Percentiles rank a stretch among this genome's conserved stretches.
phyloP scores from a whole-genome alignment of 306 rosid species.

The Dryas alaskensis region DNA sequence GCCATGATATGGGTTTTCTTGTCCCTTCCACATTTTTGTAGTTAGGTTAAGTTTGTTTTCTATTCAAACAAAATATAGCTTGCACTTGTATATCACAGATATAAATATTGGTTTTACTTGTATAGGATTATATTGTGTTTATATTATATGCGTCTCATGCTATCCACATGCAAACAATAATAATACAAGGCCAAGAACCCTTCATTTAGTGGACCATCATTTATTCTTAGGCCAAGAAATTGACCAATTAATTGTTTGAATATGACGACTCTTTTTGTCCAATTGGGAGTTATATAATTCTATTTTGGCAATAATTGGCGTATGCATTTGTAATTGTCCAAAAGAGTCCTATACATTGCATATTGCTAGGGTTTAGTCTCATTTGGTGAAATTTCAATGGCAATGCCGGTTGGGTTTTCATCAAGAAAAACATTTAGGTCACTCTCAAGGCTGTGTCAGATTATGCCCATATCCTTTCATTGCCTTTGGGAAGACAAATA shows the following conservation, averaged over 20 bases:
- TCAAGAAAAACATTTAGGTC: conserved; percentile 38
- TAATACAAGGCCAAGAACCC: conserved; percentile 14
- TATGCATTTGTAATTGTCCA: conserved; percentile 36
- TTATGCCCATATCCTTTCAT: conserved; percentile 32
- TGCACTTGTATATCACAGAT: background rate
- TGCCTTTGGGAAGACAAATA: conserved; percentile 22
- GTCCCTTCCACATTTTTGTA: conserved; percentile 4
- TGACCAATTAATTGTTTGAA: conserved; percentile 15
- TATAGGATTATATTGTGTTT: conserved; percentile 14
- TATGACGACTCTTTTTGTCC: conserved; percentile 19
- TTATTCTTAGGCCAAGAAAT: conserved; percentile 19
- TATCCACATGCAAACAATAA: conserved; percentile 14
- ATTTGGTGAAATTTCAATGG: conserved; percentile 34
- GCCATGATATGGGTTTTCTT: conserved; percentile 7
- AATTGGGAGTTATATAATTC: conserved; percentile 3
- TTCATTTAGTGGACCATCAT: conserved; percentile 27
- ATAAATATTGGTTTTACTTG: background rate
- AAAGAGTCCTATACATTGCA: conserved; percentile 16
- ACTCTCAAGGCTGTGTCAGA: conserved; percentile 47
- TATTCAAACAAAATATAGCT: background rate
- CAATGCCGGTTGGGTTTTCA: conserved; percentile 38
- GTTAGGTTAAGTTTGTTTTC: conserved; percentile 11
- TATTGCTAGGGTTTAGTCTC: conserved; percentile 17
- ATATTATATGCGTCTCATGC: conserved; percentile 2
- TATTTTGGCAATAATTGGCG: conserved; percentile 22